These are phyloP conservation scores for Mycena epipterygia DNA, from an alignment of 768 basidiomycete species.

Conservation along the genomic window DNA sequence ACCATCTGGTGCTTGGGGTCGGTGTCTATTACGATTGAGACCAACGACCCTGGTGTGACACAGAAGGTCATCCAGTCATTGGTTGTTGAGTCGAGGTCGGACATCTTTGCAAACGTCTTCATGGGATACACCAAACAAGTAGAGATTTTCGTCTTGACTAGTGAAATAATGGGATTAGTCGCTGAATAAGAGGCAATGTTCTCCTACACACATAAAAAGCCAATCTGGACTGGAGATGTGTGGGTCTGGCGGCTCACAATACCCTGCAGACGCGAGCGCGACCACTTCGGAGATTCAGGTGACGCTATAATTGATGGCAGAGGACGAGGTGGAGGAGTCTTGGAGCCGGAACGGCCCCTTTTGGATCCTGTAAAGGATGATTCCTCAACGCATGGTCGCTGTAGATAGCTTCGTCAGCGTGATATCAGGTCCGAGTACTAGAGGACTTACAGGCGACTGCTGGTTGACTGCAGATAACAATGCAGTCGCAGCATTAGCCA, in stretches of 20 bases:
- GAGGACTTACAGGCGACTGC: too few relatives aligned
- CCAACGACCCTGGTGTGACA: neutral
- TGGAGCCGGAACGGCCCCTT: neutral
- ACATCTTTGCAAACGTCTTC: neutral
- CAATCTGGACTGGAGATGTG: neutral
- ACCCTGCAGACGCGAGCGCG: neutral
- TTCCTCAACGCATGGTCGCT: too few relatives aligned
- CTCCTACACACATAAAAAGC: neutral
- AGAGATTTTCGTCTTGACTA: neutral
- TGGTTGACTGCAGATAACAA: too few relatives aligned
- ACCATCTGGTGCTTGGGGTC: neutral
- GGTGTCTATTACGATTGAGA: neutral
- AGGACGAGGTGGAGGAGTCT: neutral
- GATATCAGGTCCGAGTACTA: too few relatives aligned
- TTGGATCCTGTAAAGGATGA: too few relatives aligned
- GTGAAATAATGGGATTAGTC: neutral
- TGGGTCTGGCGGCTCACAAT: neutral
- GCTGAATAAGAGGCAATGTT: neutral
- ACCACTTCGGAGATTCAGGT: neutral
- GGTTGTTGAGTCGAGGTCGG: neutral
- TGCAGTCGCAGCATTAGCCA: too few relatives aligned
- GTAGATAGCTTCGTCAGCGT: too few relatives aligned
- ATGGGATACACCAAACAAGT: neutral
- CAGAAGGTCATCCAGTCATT: neutral
- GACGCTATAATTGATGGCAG: neutral